phyloP scores from a whole-genome alignment of 352 stramenopile species.

The Phytophthora nicotianae region DNA sequence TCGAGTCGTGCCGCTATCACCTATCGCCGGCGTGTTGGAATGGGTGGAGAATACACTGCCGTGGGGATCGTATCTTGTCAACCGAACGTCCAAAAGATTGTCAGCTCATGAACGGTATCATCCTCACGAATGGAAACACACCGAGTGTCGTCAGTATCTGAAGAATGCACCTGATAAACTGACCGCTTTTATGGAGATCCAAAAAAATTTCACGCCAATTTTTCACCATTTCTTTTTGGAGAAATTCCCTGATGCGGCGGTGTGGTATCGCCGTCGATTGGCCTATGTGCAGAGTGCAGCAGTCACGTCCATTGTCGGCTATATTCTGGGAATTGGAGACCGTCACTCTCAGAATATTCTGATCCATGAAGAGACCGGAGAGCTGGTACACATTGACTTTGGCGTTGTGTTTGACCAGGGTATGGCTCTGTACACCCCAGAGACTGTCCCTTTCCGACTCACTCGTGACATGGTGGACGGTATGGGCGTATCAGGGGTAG shows the following conservation, averaged over 20 bases:
- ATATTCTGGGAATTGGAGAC: constrained; percentile 97
- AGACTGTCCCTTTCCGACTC: constrained; percentile 99
- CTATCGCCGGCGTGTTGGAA: constrained; percentile 96
- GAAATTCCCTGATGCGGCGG: constrained; percentile 93
- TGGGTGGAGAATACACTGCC: constrained; percentile 98
- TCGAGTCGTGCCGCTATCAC: constrained; percentile 92
- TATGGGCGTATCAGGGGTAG: constrained; percentile 96
- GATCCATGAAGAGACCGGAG: constrained; percentile 96
- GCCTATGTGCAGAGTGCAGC: constrained; percentile 96
- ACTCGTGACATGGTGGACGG: constrained; percentile 99
- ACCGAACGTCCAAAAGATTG: constrained; percentile 44
- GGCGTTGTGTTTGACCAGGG: constrained; percentile 99
- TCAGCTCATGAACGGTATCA: constrained; percentile 96
- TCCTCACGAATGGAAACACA: constrained; percentile 93
- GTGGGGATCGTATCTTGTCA: constrained; percentile 93
- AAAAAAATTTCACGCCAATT: constrained; percentile 95
- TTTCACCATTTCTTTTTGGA: constrained; percentile 99
- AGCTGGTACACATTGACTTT: constrained; percentile 99
- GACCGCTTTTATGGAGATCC: constrained; percentile 90
- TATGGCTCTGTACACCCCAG: constrained; percentile 93
- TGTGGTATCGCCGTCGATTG: constrained; percentile 94
- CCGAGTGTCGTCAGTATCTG: constrained; percentile 77
- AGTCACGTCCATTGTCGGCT: constrained; percentile 97
- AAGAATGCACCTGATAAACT: constrained; percentile 83
- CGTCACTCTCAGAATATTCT: constrained; percentile 99